A percentile compares a stretch with the other conserved stretches of the same genome.
phyloP scores from a whole-genome alignment of 1,284 basidiomycete genomes.

The Austroboletus niveus region DNA sequence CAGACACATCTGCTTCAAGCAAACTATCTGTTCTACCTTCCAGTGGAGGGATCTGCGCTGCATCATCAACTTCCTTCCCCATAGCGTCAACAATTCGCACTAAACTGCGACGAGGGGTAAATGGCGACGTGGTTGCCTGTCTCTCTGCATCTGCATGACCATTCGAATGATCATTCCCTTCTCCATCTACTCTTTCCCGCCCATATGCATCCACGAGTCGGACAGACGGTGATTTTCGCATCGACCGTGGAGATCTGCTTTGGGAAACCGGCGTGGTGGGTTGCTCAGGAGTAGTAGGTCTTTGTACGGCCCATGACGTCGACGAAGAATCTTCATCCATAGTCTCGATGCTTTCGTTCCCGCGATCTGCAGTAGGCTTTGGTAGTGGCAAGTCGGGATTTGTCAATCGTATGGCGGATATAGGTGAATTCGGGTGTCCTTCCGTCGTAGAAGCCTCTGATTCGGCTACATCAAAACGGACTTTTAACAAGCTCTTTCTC shows the following conservation, averaged over 20 bases:
- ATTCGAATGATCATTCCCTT: conserved; percentile 4
- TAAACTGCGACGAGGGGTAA: conserved; percentile 39
- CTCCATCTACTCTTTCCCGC: conserved; percentile 33
- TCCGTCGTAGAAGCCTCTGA: conserved; percentile 40
- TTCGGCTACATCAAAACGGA: conserved; percentile 62
- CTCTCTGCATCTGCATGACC: conserved; percentile 16
- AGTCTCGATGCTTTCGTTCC: not conserved
- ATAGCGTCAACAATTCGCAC: conserved; percentile 67
- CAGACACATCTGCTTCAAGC: conserved; percentile 29
- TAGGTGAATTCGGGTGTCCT: conserved; percentile 26
- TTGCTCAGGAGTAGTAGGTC: conserved; percentile 18
- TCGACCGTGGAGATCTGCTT: conserved; percentile 35
- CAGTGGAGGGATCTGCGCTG: conserved; percentile 29
- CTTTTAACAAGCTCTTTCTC: conserved; percentile 49
- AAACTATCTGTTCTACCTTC: conserved; percentile 14
- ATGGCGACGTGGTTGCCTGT: conserved; percentile 9
- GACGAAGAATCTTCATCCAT: conserved; percentile 1
- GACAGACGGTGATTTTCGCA: conserved; percentile 48
- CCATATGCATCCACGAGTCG: conserved; percentile 62
- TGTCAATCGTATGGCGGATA: conserved; percentile 27
- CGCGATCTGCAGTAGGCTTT: not conserved
- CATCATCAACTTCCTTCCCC: conserved; percentile 53
- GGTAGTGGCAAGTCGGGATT: conserved; percentile 21
- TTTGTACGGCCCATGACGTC: conserved; percentile 1
- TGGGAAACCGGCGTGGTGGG: conserved; percentile 22